phyloP scores from a whole-genome alignment of 2,329 filamentous ascomycete genomes.

The Ophiostoma australiae region DNA sequence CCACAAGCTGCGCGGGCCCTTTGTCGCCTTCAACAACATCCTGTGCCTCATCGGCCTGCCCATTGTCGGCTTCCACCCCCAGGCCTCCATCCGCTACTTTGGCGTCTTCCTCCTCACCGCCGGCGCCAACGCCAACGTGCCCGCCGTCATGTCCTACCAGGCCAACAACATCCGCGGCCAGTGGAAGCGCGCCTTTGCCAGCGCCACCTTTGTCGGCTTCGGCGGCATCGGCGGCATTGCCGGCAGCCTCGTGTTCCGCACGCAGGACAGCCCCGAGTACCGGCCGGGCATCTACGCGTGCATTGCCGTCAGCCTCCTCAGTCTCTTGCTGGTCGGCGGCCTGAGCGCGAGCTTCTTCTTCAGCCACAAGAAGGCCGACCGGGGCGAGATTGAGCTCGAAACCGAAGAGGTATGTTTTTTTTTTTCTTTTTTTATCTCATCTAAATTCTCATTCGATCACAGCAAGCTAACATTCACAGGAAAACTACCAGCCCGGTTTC shows the following conservation, averaged over 20 bases:
- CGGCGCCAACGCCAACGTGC: conserved; percentile 72
- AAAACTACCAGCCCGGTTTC: conserved; percentile 40
- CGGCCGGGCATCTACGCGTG: conserved; percentile 52
- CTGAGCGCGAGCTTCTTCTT: conserved; percentile 41
- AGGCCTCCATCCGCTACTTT: conserved; percentile 59
- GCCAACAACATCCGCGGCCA: conserved; percentile 84
- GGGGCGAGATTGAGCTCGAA: conserved; percentile 50
- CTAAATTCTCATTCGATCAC: no score
- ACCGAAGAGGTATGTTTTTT: conserved; percentile 39
- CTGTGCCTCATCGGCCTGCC: conserved; percentile 61
- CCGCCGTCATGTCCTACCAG: conserved; percentile 70
- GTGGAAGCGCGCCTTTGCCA: conserved; percentile 80
- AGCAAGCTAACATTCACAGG: conserved; percentile 28
- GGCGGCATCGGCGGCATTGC: conserved; percentile 76
- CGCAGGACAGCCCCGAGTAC: conserved; percentile 50
- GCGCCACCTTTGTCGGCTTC: conserved; percentile 68
- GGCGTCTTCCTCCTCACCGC: conserved; percentile 72
- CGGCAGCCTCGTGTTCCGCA: conserved; percentile 66
- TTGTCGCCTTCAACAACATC: conserved; percentile 56
- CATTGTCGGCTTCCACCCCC: conserved; percentile 63
- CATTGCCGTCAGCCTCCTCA: conserved; percentile 47
- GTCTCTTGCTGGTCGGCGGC: conserved; percentile 42
- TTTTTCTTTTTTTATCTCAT: neutral
- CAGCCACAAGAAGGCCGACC: conserved; percentile 48
- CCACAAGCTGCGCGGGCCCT: conserved; percentile 59